Conservation (phyloP, 2,329 filamentous ascomycete species). For the Botrytis medusae region DNA sequence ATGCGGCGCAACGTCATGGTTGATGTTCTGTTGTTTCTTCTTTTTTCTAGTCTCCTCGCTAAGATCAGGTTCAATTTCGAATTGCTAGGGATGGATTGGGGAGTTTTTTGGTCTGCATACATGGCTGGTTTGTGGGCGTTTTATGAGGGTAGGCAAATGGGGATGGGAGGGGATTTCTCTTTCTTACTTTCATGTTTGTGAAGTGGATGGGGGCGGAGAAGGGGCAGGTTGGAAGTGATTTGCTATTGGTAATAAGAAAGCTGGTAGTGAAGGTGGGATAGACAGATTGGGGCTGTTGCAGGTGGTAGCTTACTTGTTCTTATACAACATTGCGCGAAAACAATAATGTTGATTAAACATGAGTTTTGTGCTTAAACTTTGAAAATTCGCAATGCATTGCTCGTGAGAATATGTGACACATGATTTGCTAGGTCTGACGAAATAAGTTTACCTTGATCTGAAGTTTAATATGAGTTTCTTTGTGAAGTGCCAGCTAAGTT, state of each 20-base stretch:
- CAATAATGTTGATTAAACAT: neutral
- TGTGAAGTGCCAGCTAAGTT: neutral
- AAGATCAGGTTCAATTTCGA: conserved; percentile 4
- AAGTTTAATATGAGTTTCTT: neutral
- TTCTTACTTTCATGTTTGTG: conserved; percentile 11
- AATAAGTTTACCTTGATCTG: neutral
- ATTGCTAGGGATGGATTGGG: conserved; percentile 8
- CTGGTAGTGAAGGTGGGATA: neutral
- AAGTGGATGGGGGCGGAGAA: neutral
- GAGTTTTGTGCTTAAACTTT: neutral
- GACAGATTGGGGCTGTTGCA: neutral
- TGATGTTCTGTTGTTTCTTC: conserved; percentile 2
- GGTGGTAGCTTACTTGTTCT: neutral
- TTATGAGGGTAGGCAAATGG: neutral
- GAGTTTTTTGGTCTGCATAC: conserved; percentile 17
- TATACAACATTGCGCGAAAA: neutral
- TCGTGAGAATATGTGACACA: neutral
- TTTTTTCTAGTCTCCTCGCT: conserved; percentile 6
- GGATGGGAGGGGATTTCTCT: neutral
- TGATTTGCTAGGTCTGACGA: neutral
- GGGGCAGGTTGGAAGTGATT: neutral
- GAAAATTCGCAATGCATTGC: neutral
- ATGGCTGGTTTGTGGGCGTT: conserved; percentile 20
- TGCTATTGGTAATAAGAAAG: neutral
- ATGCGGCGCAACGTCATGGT: conserved; percentile 51